These are phyloP conservation scores for Neofusicoccum ribis DNA, from an alignment of 2,329 filamentous ascomycete genomes.

Conservation along the genomic window DNA sequence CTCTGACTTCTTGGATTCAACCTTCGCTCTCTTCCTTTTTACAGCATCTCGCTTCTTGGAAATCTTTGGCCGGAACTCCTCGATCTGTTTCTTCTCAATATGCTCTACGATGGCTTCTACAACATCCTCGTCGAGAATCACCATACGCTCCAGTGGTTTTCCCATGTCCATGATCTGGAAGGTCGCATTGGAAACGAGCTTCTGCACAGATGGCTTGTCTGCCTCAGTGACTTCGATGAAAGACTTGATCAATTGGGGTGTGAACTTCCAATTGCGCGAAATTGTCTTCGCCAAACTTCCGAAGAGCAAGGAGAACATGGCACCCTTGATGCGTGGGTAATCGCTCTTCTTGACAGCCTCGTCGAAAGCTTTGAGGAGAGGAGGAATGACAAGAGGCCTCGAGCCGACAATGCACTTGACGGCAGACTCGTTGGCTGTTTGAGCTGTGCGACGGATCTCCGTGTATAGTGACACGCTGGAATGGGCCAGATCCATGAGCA, in stretches of 20 bases:
- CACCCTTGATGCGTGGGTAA: slow-evolving; percentile 90
- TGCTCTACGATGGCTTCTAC: slow-evolving; percentile 62
- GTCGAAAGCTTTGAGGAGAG: slow-evolving; percentile 76
- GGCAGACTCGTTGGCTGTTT: slow-evolving; percentile 88
- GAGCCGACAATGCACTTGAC: slow-evolving; percentile 88
- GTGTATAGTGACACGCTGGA: slow-evolving; percentile 91
- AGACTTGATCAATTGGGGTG: slow-evolving; percentile 81
- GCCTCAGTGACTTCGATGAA: slow-evolving; percentile 89
- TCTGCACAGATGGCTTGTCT: slow-evolving; percentile 93
- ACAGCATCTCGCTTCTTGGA: slow-evolving; percentile 71
- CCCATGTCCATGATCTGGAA: slow-evolving; percentile 92
- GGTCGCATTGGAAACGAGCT: slow-evolving; percentile 75
- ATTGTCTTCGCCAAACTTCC: slow-evolving; percentile 86
- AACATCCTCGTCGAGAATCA: slow-evolving; percentile 72
- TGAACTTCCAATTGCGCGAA: slow-evolving; percentile 90
- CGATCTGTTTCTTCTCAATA: slow-evolving; percentile 35
- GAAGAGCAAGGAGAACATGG: slow-evolving; percentile 86
- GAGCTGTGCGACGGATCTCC: slow-evolving; percentile 91
- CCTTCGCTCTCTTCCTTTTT: slow-evolving; percentile 68
- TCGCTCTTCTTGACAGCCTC: slow-evolving; percentile 77
- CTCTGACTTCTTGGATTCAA: slow-evolving; percentile 80
- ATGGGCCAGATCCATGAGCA: slow-evolving; percentile 84
- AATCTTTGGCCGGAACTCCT: slow-evolving; percentile 64
- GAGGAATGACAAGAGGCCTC: slow-evolving; percentile 83
- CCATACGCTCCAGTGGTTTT: slow-evolving; percentile 81